Conservation (phyloP, 345 rosid species). For the Clausena lansium region DNA sequence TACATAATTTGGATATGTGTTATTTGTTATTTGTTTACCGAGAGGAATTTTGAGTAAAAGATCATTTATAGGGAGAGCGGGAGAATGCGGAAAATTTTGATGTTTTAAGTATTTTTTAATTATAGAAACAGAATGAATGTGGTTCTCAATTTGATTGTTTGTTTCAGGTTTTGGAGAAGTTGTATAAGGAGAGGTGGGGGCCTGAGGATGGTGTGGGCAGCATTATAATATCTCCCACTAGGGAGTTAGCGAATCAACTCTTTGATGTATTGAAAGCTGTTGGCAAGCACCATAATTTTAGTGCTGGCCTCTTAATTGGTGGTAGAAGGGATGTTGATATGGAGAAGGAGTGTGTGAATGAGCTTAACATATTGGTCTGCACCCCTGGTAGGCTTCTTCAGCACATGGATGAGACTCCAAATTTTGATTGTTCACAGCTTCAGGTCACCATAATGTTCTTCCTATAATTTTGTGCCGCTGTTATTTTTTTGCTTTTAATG, state of each 20-base stretch:
- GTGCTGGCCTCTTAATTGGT: constrained; percentile 88
- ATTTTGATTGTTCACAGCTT: constrained; percentile 87
- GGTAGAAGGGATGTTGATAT: constrained; percentile 80
- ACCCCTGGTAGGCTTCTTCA: constrained; percentile 97
- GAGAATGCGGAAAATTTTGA: neutral
- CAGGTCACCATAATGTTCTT: constrained; percentile 47
- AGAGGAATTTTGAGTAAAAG: neutral
- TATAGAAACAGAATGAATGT: neutral
- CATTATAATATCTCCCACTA: constrained; percentile 87
- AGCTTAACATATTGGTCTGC: constrained; percentile 80
- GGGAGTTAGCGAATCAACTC: constrained; percentile 84
- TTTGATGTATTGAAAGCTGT: constrained; percentile 71
- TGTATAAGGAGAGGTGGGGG: constrained; percentile 80
- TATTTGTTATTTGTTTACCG: neutral
- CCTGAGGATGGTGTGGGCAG: constrained; percentile 91
- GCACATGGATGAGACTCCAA: constrained; percentile 97
- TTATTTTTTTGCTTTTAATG: neutral
- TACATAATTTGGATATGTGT: neutral
- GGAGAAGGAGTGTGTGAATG: constrained; percentile 79
- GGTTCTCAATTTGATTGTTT: neutral
- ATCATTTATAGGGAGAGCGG: neutral
- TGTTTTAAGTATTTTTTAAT: neutral
- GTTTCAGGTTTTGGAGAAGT: constrained; percentile 71
- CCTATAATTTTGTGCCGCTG: neutral
- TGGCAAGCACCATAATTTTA: constrained; percentile 76